Evolutionary conservation across 805 yeast genomes (phyloP), one percentile per base, ranked within the genome.

Genomic region (Metschnikowia rubicola): DNA sequence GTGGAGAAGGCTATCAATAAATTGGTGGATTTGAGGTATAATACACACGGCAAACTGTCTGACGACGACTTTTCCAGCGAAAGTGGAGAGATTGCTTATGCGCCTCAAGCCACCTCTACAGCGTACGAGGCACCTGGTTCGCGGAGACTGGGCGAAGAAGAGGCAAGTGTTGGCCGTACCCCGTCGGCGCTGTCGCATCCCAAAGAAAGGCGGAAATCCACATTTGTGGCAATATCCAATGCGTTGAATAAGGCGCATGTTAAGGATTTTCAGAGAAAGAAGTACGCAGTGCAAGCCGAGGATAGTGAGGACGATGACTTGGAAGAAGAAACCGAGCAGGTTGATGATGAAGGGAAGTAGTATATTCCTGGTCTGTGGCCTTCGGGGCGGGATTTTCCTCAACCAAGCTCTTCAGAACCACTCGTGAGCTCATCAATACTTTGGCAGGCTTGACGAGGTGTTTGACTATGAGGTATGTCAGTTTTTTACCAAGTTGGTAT

Each of bases 241-340:
- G 78, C 80, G 1, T 71, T 87, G 55, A 84, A 83, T 10, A 77
- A 74, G 64, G 96, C 96, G 0, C 96, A 88, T 58, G 82, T 87
- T 34, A 84, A 85, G 60, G 96, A 88, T 67, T 88, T 88, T 72
- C 94, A 88, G 66, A 77, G 91, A 57, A 76, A 82, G 45, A 77
- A 72, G 54, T 61, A 62, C 12, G 57, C 60, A 7, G 57, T 59
- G 9, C 55, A 59, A 8, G 59, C 55, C 7, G 67, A 64, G 2
- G 69, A 62, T 29, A 62, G 62, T 17, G 64, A 61, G 29, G 73
- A 69, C 17, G 74, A 67, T 9, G 71, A 64, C 13, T 69, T 64
- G 19, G 8, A 40, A 12, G 48, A 45, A 33, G 48, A 45, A 10
- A 19, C 15, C 28, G 44, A 39, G 35, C 38, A 35, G 21, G 35